Conservation (phyloP, 257 asterid genomes). For the Solanum pennellii region DNA sequence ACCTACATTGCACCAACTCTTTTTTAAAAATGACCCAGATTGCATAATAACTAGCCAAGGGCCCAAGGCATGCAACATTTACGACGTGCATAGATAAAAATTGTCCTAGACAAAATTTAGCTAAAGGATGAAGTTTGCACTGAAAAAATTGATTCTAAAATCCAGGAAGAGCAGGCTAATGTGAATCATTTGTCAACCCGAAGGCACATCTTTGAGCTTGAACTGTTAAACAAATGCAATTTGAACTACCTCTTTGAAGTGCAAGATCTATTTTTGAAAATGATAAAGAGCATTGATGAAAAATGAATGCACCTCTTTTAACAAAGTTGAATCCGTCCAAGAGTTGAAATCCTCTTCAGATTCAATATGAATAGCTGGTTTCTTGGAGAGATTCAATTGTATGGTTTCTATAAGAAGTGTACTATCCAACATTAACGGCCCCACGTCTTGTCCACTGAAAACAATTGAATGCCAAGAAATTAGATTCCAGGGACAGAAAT, state of each 20-base stretch:
- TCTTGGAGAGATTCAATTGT: constrained; percentile 15
- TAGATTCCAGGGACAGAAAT: neutral
- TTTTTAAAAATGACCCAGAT: neutral
- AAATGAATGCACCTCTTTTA: constrained; percentile 14
- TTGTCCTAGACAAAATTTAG: neutral
- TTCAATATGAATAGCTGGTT: constrained; percentile 24
- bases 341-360: constrained; percentile 20
- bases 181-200: neutral
- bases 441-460: constrained; percentile 67
- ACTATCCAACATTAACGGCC: constrained; percentile 35
- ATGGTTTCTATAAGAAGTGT: constrained; percentile 8
- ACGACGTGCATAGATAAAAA: neutral
- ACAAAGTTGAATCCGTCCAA: constrained; percentile 13
- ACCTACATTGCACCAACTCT: neutral
- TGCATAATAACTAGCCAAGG: neutral
- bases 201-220: neutral
- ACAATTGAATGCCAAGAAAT: neutral
- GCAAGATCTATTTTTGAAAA: neutral
- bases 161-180: neutral
- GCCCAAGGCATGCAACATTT: neutral
- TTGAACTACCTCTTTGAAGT: neutral
- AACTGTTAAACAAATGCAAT: neutral
- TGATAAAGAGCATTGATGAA: neutral
- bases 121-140: neutral
- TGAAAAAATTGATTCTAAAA: neutral